Evolutionary conservation across 2,329 filamentous ascomycete species (phyloP), one percentile per base, ranked within the genome.

Genomic region (Reticulascus tulasneorum): DNA sequence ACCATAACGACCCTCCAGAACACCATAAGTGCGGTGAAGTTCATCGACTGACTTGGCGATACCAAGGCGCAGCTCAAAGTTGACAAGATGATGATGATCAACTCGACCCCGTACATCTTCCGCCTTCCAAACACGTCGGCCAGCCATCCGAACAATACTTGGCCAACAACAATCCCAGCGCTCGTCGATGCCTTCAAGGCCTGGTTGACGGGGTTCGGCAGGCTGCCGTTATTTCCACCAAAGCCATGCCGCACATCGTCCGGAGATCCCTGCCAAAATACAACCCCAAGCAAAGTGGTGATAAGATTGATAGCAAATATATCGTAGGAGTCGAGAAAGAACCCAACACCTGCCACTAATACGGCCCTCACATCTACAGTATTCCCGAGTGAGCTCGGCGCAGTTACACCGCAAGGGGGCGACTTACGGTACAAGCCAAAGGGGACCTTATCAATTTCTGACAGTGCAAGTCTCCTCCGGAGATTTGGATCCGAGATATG

Each of bases 131-230:
- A 73, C 4, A 76, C 69, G 62, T 93, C 87, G 32, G 86, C 86
- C 23, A 90, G 63, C 68, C 76, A 85, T 40, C 86, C 86, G 54
- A 93, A 93, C 12, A 79, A 62, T 24, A 90, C 59, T 63, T 91
- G 86, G 18, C 86, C 86, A 31, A 93, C 64, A 18, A 93, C 76
- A 19, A 87, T 89, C 25, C 87, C 87, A 19, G 78, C 82, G 26
- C 82, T 87, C 9, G 86, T 91, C 4, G 85, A 79, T n/a, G 84
- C 82, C 57, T 91, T 91, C 56, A 94, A 77, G 2, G 83, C 80
- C 32, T 86, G 86, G 47, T 82, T 82, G 21, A 84, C 73, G 16
- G 68, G 64, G 13, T 73, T 68, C 5, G 86, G 84, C 31, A 88
- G 72, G 23, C 66, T 58, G 10, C 78, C 77, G 40, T 66, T 19